Base-by-base conservation (phyloP, 345 rosid species). In the Ceriops zippeliana region DNA sequence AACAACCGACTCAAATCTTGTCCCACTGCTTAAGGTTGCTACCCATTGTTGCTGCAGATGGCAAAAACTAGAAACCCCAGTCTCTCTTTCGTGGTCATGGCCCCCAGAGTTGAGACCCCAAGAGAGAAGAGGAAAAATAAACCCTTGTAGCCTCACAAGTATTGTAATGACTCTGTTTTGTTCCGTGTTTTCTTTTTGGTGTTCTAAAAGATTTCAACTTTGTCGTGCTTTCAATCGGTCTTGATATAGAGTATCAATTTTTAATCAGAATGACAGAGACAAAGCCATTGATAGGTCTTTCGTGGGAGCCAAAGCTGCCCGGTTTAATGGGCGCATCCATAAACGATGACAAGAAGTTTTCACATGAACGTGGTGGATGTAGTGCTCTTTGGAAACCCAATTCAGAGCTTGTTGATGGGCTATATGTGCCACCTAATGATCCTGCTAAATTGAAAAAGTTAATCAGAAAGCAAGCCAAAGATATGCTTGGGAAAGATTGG, bases 221-320 rank as follows among this genome's bases (percentile, higher is more conserved):
- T 42, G 16, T 42, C 13, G 15, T 2, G 49, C 19, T 42, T 42
- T 15, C 49, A 42, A 13, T 24, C 24, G 24, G 24, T 24, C 24
- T 24, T 24, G 24, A 24, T 42, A 42, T 15, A 42, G 4, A 13
- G 17, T 2, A 42, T 62, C 20, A 20, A 22, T 56, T 42, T 58
- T 21, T 19, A 24, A 28, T 72, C 19, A n/a, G 22, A 52, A 87
- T 89, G 90, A 54, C 70, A 7, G 89, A 80, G 76, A 74, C 61
- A n/a, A 87, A 89, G 78, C 77, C 92, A n/a, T 62, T 83, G 73
- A 88, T 91, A 5, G 91, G 97, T 38, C 88, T 93, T 20, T 82
- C 80, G 52, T 93, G 97, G 97, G 82, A 89, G 74, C 99, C 99
- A 28, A 86, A 86, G 84, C 52, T 91, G 58, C 83, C 65, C 62